phyloP scores from a whole-genome alignment of 306 rosid species.

The Pyrus communis region DNA sequence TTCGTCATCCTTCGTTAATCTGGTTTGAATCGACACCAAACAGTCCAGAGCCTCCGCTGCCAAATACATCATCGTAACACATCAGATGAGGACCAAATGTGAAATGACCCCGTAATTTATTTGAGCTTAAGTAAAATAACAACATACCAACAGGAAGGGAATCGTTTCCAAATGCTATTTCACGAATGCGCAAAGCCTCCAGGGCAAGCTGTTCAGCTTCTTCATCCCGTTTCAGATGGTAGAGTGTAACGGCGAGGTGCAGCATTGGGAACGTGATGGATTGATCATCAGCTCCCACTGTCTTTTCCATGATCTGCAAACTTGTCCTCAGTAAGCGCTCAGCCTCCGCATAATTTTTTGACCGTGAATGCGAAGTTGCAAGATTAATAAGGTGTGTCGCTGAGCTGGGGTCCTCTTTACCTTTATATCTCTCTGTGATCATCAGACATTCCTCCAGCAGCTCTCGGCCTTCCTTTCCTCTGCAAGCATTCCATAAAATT shows the following conservation, averaged over 20 bases:
- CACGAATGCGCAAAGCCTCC: conserved; percentile 65
- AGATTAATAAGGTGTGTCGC: conserved; percentile 70
- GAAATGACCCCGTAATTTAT: neutral
- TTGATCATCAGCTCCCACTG: conserved; percentile 52
- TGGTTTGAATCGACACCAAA: conserved; percentile 68
- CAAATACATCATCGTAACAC: neutral
- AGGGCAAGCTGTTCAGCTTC: conserved; percentile 80
- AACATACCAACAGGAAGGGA: conserved; percentile 75
- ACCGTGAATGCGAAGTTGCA: conserved; percentile 67
- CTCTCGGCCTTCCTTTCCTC: conserved; percentile 84
- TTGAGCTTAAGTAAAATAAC: neutral
- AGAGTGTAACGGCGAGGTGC: conserved; percentile 80
- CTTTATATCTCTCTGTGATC: conserved; percentile 57
- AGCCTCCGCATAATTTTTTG: conserved; percentile 65
- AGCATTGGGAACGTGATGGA: conserved; percentile 79
- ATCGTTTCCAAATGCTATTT: conserved; percentile 62
- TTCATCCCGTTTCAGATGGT: conserved; percentile 59
- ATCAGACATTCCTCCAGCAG: conserved; percentile 71
- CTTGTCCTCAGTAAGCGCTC: conserved; percentile 67
- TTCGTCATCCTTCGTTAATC: conserved; percentile 47
- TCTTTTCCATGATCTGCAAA: conserved; percentile 51
- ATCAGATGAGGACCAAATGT: neutral
- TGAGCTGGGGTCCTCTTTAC: conserved; percentile 66
- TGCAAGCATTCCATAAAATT: conserved; percentile 15
- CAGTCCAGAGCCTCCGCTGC: conserved; percentile 92